Evolutionary conservation across 305 asterid species (phyloP).

Genomic region (Salvia sclarea): DNA sequence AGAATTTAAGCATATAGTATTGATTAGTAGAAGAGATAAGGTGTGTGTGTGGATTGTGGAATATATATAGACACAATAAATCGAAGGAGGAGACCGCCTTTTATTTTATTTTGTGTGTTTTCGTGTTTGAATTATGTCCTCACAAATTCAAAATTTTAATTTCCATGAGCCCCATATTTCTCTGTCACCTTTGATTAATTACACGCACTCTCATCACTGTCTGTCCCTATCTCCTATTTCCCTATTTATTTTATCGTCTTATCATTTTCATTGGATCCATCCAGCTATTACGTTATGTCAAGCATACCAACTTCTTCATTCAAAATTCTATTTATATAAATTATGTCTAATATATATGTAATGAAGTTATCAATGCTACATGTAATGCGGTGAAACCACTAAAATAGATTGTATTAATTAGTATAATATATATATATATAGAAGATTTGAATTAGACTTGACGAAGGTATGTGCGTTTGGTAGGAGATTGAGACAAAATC

Average conservation of each 20-base stretch:
- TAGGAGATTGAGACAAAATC: conserved; percentile 42
- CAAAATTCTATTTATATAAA: too few species aligned
- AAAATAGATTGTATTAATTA: background rate
- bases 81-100: conserved; percentile 23
- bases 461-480: conserved; percentile 14
- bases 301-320: background rate
- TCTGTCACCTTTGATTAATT: conserved; percentile 34
- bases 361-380: background rate
- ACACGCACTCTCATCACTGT: conserved; percentile 32
- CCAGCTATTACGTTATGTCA: conserved; percentile 4
- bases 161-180: conserved; percentile 22
- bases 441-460: background rate
- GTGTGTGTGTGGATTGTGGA: conserved; percentile 37
- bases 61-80: conserved; percentile 19
- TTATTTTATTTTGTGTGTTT: conserved; percentile 20
- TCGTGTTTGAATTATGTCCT: conserved; percentile 63
- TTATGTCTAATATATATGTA: background rate
- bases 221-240: conserved; percentile 34
- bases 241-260: conserved; percentile 12
- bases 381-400: background rate
- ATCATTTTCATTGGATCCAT: conserved; percentile 25
- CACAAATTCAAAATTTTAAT: conserved; percentile 12
- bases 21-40: conserved; percentile 40
- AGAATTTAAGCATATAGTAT: background rate
- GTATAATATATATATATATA: too few species aligned